phyloP scores from a whole-genome alignment of 2,329 filamentous ascomycete genomes.

The Aspergillus fumigatiaffinis region DNA sequence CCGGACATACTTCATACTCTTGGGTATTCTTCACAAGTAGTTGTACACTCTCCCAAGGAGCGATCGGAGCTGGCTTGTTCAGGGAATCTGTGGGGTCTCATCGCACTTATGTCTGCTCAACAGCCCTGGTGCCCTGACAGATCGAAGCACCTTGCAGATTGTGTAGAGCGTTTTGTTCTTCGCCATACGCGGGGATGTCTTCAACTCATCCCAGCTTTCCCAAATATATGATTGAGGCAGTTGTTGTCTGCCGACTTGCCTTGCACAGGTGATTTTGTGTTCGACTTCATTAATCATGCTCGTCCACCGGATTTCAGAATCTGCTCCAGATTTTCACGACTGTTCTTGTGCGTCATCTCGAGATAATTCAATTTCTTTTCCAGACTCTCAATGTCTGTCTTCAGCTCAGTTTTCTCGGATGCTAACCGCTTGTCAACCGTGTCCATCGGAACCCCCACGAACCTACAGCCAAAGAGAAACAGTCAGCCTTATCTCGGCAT shows the following conservation, averaged over 20 bases:
- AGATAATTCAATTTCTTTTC: slow-evolving; percentile 89
- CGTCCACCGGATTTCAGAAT: slow-evolving; percentile 63
- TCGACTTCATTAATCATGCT: slow-evolving; percentile 16
- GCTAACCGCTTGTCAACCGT: slow-evolving; percentile 73
- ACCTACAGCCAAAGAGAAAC: slow-evolving; percentile 56
- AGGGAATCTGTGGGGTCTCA: not conserved
- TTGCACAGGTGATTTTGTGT: not conserved
- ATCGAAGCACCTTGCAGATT: not conserved
- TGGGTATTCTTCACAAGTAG: not conserved
- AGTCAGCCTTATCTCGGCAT: not conserved
- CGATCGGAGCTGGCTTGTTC: not conserved
- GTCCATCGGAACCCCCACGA: slow-evolving; percentile 70
- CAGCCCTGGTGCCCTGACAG: not conserved
- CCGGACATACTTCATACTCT: not conserved
- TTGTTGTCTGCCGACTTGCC: not conserved
- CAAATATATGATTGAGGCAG: not conserved
- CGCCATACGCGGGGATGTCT: not conserved
- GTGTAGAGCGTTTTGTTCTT: not conserved
- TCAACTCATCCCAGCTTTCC: not conserved
- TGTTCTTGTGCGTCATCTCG: slow-evolving; percentile 94
- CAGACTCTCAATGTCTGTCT: slow-evolving; percentile 73
- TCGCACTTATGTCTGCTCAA: not conserved
- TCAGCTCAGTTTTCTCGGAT: slow-evolving; percentile 68
- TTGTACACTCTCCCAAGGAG: not conserved
- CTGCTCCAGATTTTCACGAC: slow-evolving; percentile 82